phyloP scores from a whole-genome alignment of 257 asterid species.

The Solanum sejunctum region DNA sequence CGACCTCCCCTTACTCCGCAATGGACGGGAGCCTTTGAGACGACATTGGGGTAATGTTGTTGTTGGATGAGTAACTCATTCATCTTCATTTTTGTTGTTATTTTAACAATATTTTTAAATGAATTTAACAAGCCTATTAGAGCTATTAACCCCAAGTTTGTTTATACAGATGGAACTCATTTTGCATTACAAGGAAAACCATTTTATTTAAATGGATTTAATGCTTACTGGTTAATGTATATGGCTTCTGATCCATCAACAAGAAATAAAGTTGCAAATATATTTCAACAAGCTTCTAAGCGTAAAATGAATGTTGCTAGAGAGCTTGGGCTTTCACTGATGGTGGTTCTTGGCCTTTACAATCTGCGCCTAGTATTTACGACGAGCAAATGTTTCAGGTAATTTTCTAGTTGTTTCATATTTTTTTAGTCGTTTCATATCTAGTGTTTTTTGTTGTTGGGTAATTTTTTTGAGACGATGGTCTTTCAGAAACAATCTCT shows the following conservation, averaged over 20 bases:
- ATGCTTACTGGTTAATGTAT: conserved; percentile 27
- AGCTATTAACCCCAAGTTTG: not conserved
- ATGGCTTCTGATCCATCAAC: conserved; percentile 15
- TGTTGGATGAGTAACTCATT: not conserved
- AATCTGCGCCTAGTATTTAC: conserved; percentile 13
- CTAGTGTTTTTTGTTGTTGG: too few relatives aligned
- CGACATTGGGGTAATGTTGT: too few relatives aligned
- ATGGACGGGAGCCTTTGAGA: too few relatives aligned
- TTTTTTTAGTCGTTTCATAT: not conserved
- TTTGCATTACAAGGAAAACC: conserved; percentile 5
- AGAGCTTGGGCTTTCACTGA: conserved; percentile 22
- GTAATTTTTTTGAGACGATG: too few relatives aligned
- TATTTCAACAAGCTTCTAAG: conserved; percentile 13
- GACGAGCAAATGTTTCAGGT: conserved; percentile 10
- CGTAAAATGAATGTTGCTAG: conserved; percentile 19
- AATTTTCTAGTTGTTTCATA: not conserved
- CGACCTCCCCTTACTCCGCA: too few relatives aligned
- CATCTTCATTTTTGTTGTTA: not conserved
- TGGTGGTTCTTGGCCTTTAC: conserved; percentile 15
- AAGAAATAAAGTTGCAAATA: not conserved
- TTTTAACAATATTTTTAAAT: not conserved
- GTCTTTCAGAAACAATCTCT: too few relatives aligned
- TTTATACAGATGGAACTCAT: conserved; percentile 5
- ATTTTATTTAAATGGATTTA: conserved; percentile 18
- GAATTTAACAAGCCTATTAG: not conserved